Base-by-base conservation (phyloP, 176 grass and related monocot species). In the Triticum monococcum region DNA sequence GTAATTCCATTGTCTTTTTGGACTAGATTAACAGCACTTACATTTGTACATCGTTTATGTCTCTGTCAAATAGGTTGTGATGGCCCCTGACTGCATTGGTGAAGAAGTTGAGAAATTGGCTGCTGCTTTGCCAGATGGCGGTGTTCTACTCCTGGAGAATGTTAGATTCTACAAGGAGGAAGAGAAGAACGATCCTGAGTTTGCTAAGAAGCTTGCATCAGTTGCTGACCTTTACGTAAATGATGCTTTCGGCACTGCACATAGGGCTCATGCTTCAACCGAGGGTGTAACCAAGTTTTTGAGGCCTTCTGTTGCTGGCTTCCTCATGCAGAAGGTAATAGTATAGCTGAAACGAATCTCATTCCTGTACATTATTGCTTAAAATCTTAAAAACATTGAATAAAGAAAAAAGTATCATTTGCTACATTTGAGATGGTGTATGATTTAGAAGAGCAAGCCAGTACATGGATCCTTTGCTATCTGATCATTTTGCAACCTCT, bases 301-400 rank as follows among this genome's bases (percentile, higher is more conserved):
- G 78, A 98, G 84, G 88, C 96, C 93, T 59, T 68, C 93, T 68
- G 96, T 98, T 89, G 93, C 96, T 89, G 96, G 96, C 8, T 98
- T 98, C 94, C 96, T 98, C 67, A 98, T 98, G 96, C 96, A 98
- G 91, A 98, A 96, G 96, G 96, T 95, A 89, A 89, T 50, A 46
- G 81, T 23, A 46, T 23, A 46, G 38, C 28, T 24, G 24, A 59
- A 68, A 73, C 41, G 30, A 36, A 46, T 48, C 41, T 48, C 23
- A 74, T 48, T 26, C 3, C 40, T 74, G 40, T 12, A 28, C 0
- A 74, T 46, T 8, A 74, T 74, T 74, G 2, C 12, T 26, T 46
- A 7, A 3, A 46, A 16, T 74, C 1, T 3, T 26, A 28, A 30
- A 30, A 30, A 30, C 32, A 33, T 33, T 33, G 32, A 33, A 33